Evolutionary conservation across 306 rosid species (phyloP), one percentile per base, ranked within the genome.

Genomic region (Trifolium pratense): DNA sequence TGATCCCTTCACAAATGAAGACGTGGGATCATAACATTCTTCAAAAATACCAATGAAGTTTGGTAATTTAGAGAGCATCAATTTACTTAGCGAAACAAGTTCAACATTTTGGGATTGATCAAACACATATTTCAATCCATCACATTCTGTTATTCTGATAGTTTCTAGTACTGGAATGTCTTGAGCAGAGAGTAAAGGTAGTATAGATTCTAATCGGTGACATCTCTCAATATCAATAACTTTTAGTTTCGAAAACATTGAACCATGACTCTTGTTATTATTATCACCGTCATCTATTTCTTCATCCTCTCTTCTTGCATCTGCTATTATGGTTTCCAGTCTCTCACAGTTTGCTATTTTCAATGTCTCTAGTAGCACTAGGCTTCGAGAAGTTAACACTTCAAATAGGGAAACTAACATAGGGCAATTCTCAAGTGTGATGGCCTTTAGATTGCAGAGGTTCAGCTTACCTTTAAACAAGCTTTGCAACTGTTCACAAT

Each of bases 401-500:
- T 11, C 56, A 58, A 40, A 71, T 1, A 57, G 7, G 16, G 18
- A 40, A 20, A 1, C 14, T 23, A 71, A 25, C 11, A 0, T 1
- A 0, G 17, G 26, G 5, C 42, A 56, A 5, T 0, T 0, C 0
- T 0, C 0, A 3, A 71, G 0, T 12, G 0, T 9, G 4, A 71
- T 3, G 3, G 1, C 9, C 23, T 60, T 73, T 3, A 73, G 36
- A 12, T 26, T 58, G 18, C 1, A n/a, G 0, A 71, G 65, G 31
- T n/a, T n/a, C n/a, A 61, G 49, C 5, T 23, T 51, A 18, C 12
- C n/a, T 23, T 53, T 21, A 18, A 68, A 29, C 17, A 57, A 56
- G 12, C 61, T 11, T 56, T 7, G 5, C 6, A 67, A 18, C 5
- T 5, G 6, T 0, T 1, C 0, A 36, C 78, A 74, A 0, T 2